Base-by-base conservation (phyloP, 306 rosid species). In the Vigna trinervia region DNA sequence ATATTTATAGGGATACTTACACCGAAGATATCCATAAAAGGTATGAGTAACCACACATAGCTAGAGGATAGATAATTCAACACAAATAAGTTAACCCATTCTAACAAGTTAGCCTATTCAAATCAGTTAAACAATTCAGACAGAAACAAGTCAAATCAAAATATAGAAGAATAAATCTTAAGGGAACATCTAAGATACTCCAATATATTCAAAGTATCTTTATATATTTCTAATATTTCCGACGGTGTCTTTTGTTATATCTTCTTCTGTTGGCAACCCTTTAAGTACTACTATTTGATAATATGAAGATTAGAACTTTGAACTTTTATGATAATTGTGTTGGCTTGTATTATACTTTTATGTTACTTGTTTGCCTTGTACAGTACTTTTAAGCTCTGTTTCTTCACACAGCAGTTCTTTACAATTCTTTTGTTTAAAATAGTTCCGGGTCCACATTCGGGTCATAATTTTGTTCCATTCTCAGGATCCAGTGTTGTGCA, bases 401-500 rank as follows among this genome's bases (percentile, higher is more conserved):
- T 61, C 51, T 23, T 28, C 9, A 47, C 19, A 8, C 34, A 45
- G 30, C 69, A 22, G 1, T 53, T 71, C 10, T 63, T 34, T 45
- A 17, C 6, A 12, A 47, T 32, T 46, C 48, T 39, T 34, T 2
- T 51, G 36, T 75, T 66, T 79, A 39, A 20, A n/a, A 13, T 58
- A 36, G 47, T 75, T 76, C 85, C 75, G 86, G 83, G 80, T 76
- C 69, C 22, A 54, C 54, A 52, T 71, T 39, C 73, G 70, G 77
- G 69, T 34, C 39, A 73, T 69, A 12, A 28, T 78, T 70, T 79
- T 83, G 68, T 81, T 83, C 73, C 51, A 30, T 59, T 79, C 30
- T 74, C 87, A 95, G 99, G 99, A 95, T 88, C 99, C 99, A 71
- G 96, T 92, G 53, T 84, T 72, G 46, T 90, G 92, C 89, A 95